Evolutionary conservation across 768 basidiomycete genomes (phyloP).

Genomic region (Termitomyces sp.): DNA sequence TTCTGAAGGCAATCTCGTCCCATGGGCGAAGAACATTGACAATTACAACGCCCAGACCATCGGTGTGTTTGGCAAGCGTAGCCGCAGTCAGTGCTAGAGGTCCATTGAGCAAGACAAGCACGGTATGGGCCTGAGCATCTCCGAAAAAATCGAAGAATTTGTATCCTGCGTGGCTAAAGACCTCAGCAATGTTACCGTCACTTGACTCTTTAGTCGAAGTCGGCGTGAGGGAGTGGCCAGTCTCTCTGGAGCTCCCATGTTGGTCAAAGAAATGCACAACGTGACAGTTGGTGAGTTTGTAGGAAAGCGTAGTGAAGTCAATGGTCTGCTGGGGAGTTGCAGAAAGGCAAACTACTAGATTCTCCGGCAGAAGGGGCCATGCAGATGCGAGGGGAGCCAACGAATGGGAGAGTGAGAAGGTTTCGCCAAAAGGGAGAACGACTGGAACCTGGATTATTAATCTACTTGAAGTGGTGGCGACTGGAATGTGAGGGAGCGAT

Average conservation of each 20-base stretch:
- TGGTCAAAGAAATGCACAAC: slow-evolving; percentile 92
- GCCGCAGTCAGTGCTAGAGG: slow-evolving; percentile 65
- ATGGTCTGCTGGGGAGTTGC: slow-evolving; percentile 80
- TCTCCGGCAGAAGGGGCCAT: slow-evolving; percentile 56
- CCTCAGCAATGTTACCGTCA: slow-evolving; percentile 35
- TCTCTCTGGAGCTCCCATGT: slow-evolving; percentile 71
- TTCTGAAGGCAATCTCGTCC: slow-evolving; percentile 61
- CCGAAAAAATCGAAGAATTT: slow-evolving; percentile 76
- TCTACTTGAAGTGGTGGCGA: slow-evolving; percentile 55
- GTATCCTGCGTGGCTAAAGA: slow-evolving; percentile 57
- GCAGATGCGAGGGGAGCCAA: slow-evolving; percentile 62
- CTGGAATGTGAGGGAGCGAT: slow-evolving; percentile 68
- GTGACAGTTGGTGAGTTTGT: slow-evolving; percentile 60
- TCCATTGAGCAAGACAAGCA: slow-evolving; percentile 72
- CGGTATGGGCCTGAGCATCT: slow-evolving; percentile 53
- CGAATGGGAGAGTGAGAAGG: slow-evolving; percentile 71
- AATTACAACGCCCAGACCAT: slow-evolving; percentile 59
- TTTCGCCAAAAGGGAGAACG: slow-evolving; percentile 58
- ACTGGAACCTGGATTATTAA: slow-evolving; percentile 83
- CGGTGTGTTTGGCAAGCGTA: slow-evolving; percentile 35
- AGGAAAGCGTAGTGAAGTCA: slow-evolving; percentile 74
- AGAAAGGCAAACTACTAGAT: slow-evolving; percentile 72
- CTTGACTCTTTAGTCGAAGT: slow-evolving; percentile 25
- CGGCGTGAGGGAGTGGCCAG: slow-evolving; percentile 47
- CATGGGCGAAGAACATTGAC: slow-evolving; percentile 85